Evolutionary conservation across 768 basidiomycete species (phyloP), one percentile per base, ranked within the genome.

Genomic region (Tylopilus sp.): DNA sequence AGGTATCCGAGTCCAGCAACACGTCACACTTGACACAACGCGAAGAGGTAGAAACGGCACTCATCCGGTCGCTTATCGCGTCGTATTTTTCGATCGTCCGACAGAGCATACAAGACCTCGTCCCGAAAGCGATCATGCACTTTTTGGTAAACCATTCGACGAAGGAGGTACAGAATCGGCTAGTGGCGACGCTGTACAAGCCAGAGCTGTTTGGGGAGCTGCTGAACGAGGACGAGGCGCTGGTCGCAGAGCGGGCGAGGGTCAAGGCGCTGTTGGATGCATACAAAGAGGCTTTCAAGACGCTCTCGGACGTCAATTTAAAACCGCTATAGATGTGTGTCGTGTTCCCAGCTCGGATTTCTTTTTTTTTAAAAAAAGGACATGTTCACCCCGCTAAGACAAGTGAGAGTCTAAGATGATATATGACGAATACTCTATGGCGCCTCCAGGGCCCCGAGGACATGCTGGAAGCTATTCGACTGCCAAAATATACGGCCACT

Each of bases 81-180:
- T 94, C 92, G 12, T 99, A 99, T 75, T 99, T 99, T 73, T 76
- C 82, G 52, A 98, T 99, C 65, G 89, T 95, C 21, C 86, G 97
- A 39, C 95, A 98, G 70, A 91, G 87, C 65, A 97, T 99, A 56
- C 92, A 98, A 59, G 97, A 99, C 69, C 79, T 98, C 50, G 82
- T 99, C 18, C 97, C 97, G 30, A 99, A 99, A 72, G 93, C 95
- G 20, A 88, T 97, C 74, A 98, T 98, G 95, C 95, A 98, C 73
- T 82, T 94, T 60, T 80, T 98, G 56, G 95, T 99, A 65, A 98
- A 97, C 71, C 80, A 91, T 65, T 95, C 95, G n/a, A 86, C 92
- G 40, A 89, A 98, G 66, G 89, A 93, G 17, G 92, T 99, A 22
- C 97, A 98, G 71, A 97, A 97, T 67, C 83, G 97, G 20, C 77